phyloP scores from a whole-genome alignment of 495 filamentous ascomycete genomes.

The Aspergillus diversus region DNA sequence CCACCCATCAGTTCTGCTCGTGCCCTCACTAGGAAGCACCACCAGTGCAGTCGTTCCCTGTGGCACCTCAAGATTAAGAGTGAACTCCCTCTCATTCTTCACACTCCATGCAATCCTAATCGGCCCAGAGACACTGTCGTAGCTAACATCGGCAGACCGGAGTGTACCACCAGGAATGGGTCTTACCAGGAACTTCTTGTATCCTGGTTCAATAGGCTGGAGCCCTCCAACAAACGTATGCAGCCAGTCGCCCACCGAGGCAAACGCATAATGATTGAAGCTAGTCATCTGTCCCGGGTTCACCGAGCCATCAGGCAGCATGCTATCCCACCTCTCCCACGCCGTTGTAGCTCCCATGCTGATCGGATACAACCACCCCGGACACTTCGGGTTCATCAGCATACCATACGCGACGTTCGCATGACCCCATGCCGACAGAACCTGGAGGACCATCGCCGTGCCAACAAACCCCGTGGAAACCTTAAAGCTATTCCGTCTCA shows the following conservation, averaged over 20 bases:
- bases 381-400: constrained; percentile 43
- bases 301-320: constrained; percentile 53
- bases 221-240: constrained; percentile 32
- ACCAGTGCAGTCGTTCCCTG: no score
- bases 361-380: constrained; percentile 57
- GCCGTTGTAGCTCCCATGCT: constrained; percentile 55
- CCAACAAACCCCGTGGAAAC: constrained; percentile 59
- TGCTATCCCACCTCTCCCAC: constrained; percentile 61
- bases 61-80: no score
- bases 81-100: no score
- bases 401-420: constrained; percentile 40
- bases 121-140: no score
- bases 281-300: constrained; percentile 59
- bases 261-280: constrained; percentile 58
- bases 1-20: no score
- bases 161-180: no score
- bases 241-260: constrained; percentile 39
- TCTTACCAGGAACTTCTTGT: no score
- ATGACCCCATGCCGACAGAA: constrained; percentile 43
- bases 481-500: no score
- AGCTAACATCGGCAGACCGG: no score
- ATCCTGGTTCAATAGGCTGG: constrained; percentile 29
- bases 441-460: no score
- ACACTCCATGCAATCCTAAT: no score
- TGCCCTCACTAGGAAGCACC: no score